These are phyloP conservation scores for Piloderma croceum DNA, from an alignment of 768 basidiomycete genomes.

Conservation along the genomic window DNA sequence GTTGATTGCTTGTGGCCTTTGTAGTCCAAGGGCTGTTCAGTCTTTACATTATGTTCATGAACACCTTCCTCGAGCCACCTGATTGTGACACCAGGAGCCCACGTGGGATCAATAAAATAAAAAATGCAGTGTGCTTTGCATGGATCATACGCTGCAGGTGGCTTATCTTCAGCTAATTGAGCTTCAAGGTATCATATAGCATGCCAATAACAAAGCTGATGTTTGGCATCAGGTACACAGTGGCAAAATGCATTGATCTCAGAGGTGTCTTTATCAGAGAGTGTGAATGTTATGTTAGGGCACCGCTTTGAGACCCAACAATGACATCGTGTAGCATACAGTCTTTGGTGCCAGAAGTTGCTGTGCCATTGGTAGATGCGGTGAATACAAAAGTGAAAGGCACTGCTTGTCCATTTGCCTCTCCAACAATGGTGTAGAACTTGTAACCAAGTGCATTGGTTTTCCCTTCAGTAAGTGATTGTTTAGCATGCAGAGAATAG, in stretches of 20 bases:
- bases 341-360: conserved; percentile 16
- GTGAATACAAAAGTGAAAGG: conserved; percentile 20
- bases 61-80: conserved; percentile 12
- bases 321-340: conserved; percentile 17
- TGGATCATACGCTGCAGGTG: conserved; percentile 16
- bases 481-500: too few species aligned
- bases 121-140: conserved; percentile 12
- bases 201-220: conserved; percentile 32
- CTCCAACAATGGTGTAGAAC: conserved; percentile 16
- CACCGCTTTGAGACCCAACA: conserved; percentile 8
- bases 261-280: conserved; percentile 24
- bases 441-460: conserved; percentile 17
- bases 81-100: conserved; percentile 16
- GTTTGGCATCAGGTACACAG: conserved; percentile 18
- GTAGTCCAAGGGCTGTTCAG: too few species aligned
- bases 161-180: conserved; percentile 17
- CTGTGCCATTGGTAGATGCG: conserved; percentile 14
- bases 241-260: conserved; percentile 23
- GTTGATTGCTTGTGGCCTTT: too few species aligned
- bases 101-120: conserved; percentile 20
- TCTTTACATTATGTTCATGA: conserved; percentile 8
- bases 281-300: conserved; percentile 18
- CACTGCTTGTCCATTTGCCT: conserved; percentile 20
- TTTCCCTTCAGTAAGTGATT: conserved; percentile 7
- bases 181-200: conserved; percentile 18